Base-by-base conservation (phyloP, 176 grass and related monocot genomes). In the Pharus latifolius region DNA sequence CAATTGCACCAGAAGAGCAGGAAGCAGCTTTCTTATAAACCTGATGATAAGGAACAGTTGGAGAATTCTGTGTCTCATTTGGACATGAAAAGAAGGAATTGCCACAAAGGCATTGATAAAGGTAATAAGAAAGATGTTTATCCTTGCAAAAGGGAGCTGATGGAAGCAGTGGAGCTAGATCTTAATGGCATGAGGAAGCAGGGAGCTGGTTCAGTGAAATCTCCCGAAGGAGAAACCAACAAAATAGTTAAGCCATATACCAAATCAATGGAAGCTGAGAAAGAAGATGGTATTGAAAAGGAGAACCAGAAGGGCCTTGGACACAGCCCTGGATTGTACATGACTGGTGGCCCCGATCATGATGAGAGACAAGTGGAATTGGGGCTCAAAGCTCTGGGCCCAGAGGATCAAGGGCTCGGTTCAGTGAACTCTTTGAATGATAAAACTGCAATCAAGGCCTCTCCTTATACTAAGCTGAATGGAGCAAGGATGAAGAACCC, bases 111-210 rank as follows among this genome's bases (percentile, higher is more conserved):
- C 83, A 72, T 49, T 42, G 54, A 55, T 15, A 88, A 74, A 70
- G 17, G 65, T 56, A 61, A 29, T 37, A 74, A 60, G 55, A 84
- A 67, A 50, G 54, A 62, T 44, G 3, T 0, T 12, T 43, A 44
- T 8, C 77, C 71, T 62, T 65, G 35, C 0, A 56, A 70, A 65
- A 69, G 63, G 44, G 70, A 63, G 25, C 46, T 82, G 48, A 65
- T 84, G 72, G 81, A 75, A 58, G 77, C 67, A 60, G 81, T 85
- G 6, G 62, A 83, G 75, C 69, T 86, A 65, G 83, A 86, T 44
- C 78, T 82, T 15, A 49, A 80, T 65, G 81, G 87, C 42, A 29
- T 80, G 29, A 85, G 82, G 12, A 97, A 87, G 74, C 63, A 68
- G 42, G 47, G 50, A 60, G 27, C 74, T 41, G 31, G 49, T 69